These are phyloP conservation scores for Chytriomyces hyalinus DNA, from an alignment of 192 early-diverging fungal species.

Conservation along the genomic window DNA sequence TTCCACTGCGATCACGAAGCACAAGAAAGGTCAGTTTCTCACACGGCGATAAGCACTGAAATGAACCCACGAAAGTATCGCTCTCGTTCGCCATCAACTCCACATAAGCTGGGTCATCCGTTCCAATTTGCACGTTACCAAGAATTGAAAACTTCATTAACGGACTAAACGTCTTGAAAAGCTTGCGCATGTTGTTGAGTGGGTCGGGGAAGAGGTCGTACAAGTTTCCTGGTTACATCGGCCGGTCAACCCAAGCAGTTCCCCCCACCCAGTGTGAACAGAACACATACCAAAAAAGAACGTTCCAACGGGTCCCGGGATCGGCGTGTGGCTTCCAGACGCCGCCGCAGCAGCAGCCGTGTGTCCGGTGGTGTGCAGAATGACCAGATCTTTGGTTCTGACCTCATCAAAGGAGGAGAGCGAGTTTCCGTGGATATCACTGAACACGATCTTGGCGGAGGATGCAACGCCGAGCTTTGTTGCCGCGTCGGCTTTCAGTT, in stretches of 20 bases:
- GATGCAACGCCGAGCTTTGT: no score
- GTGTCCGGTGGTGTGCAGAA: not conserved
- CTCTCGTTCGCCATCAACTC: constrained; percentile 52
- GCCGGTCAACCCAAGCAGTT: no score
- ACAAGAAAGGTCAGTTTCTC: no score
- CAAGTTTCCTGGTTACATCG: constrained; percentile 12
- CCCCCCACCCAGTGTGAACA: no score
- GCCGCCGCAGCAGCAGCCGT: not conserved
- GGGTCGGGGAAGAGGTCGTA: constrained; percentile 28
- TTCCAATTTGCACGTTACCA: constrained; percentile 26
- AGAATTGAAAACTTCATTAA: constrained; percentile 40
- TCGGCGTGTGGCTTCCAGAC: not conserved
- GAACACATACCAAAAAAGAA: not conserved
- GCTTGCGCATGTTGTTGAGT: constrained; percentile 22
- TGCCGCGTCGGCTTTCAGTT: no score
- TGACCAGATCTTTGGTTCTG: constrained; percentile 1
- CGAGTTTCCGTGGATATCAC: constrained; percentile 7
- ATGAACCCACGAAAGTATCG: constrained; percentile 49
- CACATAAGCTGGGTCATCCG: constrained; percentile 51
- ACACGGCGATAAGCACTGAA: not conserved
- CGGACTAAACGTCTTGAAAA: constrained; percentile 52
- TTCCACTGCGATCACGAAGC: constrained; percentile 38
- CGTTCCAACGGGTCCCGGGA: constrained; percentile 13
- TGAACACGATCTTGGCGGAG: no score
- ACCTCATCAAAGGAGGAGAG: constrained; percentile 18